These are phyloP conservation scores for Botrytis squamosa DNA, from an alignment of 2,329 filamentous ascomycete genomes.

Conservation along the genomic window DNA sequence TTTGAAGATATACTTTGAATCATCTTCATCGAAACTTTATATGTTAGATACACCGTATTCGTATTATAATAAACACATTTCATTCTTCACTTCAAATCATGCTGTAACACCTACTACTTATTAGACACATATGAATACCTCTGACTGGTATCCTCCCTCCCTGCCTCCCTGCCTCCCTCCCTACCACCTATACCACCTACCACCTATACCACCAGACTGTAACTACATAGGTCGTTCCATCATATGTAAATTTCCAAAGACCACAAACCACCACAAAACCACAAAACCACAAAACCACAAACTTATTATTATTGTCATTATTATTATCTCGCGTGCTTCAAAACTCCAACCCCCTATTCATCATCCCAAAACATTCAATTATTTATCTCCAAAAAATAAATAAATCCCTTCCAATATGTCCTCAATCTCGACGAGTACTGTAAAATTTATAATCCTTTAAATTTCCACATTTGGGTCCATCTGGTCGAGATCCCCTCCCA, in stretches of 20 bases:
- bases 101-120: not conserved
- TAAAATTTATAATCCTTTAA: conserved; percentile 2
- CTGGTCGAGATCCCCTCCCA: not conserved
- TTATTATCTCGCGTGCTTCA: not conserved
- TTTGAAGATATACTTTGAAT: conserved; percentile 7
- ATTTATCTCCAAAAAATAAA: not conserved
- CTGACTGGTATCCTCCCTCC: not conserved
- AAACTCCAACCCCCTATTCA: conserved; percentile 8
- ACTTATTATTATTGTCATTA: no score
- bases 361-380: not conserved
- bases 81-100: not conserved
- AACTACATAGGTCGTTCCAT: not conserved
- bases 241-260: not conserved
- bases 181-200: not conserved
- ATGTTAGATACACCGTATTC: not conserved
- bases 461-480: conserved; percentile 1
- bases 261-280: not conserved
- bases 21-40: not conserved
- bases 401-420: not conserved
- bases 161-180: not conserved
- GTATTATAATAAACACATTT: not conserved
- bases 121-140: not conserved
- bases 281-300: not conserved
- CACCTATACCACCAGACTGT: not conserved
- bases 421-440: not conserved